Conservation (phyloP, 257 asterid species). For the Paulownia fortunei region DNA sequence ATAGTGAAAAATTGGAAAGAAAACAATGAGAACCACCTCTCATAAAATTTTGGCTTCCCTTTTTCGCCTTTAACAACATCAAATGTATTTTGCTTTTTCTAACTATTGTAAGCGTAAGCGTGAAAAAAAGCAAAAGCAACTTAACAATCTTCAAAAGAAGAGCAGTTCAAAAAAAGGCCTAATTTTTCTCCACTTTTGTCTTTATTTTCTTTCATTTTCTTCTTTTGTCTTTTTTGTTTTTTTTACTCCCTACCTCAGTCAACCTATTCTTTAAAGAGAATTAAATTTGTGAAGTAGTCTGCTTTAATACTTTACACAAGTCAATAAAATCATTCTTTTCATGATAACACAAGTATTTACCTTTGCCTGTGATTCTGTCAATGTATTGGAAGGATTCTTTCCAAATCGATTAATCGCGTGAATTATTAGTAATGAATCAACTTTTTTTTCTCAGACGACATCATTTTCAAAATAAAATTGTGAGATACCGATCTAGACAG, state of each 20-base stretch:
- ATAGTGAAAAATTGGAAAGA: background rate
- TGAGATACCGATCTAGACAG: too few species aligned
- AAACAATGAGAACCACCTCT: constrained; percentile 24
- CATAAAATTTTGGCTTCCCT: background rate
- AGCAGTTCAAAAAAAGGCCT: background rate
- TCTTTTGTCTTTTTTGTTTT: background rate
- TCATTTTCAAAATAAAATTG: too few species aligned
- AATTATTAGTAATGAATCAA: too few species aligned
- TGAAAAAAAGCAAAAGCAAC: constrained; percentile 16
- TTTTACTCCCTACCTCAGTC: background rate
- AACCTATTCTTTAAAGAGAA: background rate
- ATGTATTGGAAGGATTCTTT: too few species aligned
- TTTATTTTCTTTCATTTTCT: background rate
- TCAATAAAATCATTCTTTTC: constrained; percentile 7
- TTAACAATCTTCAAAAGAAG: constrained; percentile 23
- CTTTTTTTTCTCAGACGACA: too few species aligned
- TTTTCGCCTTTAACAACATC: constrained; percentile 12
- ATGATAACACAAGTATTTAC: background rate
- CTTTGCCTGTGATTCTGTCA: background rate
- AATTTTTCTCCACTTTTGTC: background rate
- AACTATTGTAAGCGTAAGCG: background rate
- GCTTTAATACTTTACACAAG: constrained; percentile 13
- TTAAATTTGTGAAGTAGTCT: background rate
- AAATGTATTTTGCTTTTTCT: constrained; percentile 5
- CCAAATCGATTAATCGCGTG: too few species aligned